Base-by-base conservation (phyloP, 1,139 yeast genomes). In the Nadsonia starkeyi-henricii region DNA sequence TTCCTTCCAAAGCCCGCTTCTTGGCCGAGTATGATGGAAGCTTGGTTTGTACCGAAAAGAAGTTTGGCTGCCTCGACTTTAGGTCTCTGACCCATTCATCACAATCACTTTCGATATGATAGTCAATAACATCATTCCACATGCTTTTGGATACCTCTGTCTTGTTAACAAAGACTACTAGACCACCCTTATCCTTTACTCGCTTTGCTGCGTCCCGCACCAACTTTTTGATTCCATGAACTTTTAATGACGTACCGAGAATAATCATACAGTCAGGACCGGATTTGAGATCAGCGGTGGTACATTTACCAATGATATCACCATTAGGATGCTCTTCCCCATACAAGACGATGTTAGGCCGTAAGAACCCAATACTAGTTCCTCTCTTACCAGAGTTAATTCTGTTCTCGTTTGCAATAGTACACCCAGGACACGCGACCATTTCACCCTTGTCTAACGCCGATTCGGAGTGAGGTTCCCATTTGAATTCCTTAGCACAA, bases 321-420 rank as follows among this genome's bases (percentile, higher is more conserved):
- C 89, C 81, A 60, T 85, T 94, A 1, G 95, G 95, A 59, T 86
- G 95, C 56, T 79, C 74, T 61, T 86, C 96, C 52, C 91, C 91
- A 61, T 86, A 86, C 43, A 86, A 67, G 1, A 86, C 94, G 47
- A 86, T 82, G 55, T 85, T 75, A 1, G 96, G 96, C 51, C 95
- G 70, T 47, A 86, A 65, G 47, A 80, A 68, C 1, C 96, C 96
- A 21, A 81, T 70, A 0, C 93, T 88, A 43, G 84, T 85, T 3
- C 77, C 59, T 54, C 96, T 69, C 60, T 84, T 79, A 1, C 95
- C 95, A 0, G 77, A 77, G 15, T 76, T 57, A 19, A 56, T 56
- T 50, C 83, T 64, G 2, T 75, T 71, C 2, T 61, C 56, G 54
- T 78, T 81, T 51, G 73, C 55, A 55, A 77, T 81, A 46, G 66